A percentile compares a stretch with the other conserved stretches of the same genome.
Conservation (phyloP, 306 rosid species). For the Trifolium pratense region DNA sequence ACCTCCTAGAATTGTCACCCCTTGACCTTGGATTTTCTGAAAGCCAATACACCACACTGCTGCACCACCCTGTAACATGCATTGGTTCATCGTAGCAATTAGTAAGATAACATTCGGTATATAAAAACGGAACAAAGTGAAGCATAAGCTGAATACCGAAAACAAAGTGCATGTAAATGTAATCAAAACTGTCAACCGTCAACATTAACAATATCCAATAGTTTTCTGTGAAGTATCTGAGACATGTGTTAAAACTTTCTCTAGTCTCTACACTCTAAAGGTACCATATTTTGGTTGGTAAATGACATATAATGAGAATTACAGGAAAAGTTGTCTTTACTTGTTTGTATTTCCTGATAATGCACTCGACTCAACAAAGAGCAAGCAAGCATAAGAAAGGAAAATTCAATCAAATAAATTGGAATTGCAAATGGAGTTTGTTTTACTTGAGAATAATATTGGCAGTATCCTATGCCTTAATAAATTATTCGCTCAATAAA, state of each 20-base stretch:
- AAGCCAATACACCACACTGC: slow-evolving; percentile 93
- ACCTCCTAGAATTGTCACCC: slow-evolving; percentile 93
- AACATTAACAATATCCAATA: not conserved
- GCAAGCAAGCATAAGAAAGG: slow-evolving; percentile 25
- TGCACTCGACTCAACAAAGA: not conserved
- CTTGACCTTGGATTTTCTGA: slow-evolving; percentile 82
- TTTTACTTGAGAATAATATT: slow-evolving; percentile 19
- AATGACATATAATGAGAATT: slow-evolving; percentile 26
- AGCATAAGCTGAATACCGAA: not conserved
- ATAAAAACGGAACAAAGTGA: slow-evolving; percentile 16
- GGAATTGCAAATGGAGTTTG: slow-evolving; percentile 11
- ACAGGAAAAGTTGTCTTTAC: not conserved
- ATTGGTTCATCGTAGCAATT: slow-evolving; percentile 32
- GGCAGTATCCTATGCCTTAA: slow-evolving; percentile 4
- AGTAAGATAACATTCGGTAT: slow-evolving; percentile 29
- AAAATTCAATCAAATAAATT: slow-evolving; percentile 8
- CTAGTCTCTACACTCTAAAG: not conserved
- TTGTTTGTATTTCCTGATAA: not conserved
- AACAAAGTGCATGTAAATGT: slow-evolving; percentile 12
- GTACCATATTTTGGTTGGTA: slow-evolving; percentile 21
- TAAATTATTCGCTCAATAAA: slow-evolving; percentile 11
- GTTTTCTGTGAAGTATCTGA: slow-evolving; percentile 20
- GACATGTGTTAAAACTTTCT: slow-evolving; percentile 19
- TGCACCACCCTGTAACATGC: slow-evolving; percentile 61
- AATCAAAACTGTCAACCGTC: not conserved